These are phyloP conservation scores for Apiospora marii DNA, from an alignment of 2,329 filamentous ascomycete genomes.

Conservation along the genomic window DNA sequence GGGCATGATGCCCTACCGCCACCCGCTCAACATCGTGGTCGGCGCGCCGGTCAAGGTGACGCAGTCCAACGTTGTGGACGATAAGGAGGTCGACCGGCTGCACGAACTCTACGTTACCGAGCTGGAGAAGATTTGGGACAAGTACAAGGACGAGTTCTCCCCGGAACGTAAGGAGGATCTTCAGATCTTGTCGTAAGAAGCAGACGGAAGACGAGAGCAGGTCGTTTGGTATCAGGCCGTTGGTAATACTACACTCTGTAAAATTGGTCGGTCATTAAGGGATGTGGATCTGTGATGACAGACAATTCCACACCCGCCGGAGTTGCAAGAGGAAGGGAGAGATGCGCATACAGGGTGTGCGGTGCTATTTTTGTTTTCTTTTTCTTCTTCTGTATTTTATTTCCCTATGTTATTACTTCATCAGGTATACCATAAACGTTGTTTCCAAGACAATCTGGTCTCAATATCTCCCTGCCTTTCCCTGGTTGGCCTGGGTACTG, in stretches of 20 bases:
- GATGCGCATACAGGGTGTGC: not conserved
- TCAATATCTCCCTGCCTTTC: not conserved
- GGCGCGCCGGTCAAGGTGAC: conserved; percentile 80
- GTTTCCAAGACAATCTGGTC: not conserved
- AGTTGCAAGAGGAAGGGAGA: conserved; percentile 9
- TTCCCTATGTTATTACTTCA: not conserved
- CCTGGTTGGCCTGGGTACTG: not conserved
- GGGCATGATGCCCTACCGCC: conserved; percentile 91
- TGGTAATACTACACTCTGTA: conserved; percentile 2
- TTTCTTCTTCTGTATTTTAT: not conserved
- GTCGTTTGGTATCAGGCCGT: not conserved
- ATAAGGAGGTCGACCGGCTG: conserved; percentile 79
- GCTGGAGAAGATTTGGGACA: conserved; percentile 75
- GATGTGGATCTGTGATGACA: not conserved
- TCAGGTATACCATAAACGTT: not conserved
- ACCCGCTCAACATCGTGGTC: conserved; percentile 88
- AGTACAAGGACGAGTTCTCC: conserved; percentile 80
- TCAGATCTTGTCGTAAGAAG: conserved; percentile 59
- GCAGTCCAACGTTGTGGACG: conserved; percentile 68
- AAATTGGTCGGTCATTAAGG: not conserved
- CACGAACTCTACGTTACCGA: conserved; percentile 82
- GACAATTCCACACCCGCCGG: not conserved
- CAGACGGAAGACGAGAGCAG: not conserved
- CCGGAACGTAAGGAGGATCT: conserved; percentile 69
- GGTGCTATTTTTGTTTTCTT: not conserved